Base-by-base conservation (phyloP, 495 filamentous ascomycete species). In the Hypoxylon rickii region DNA sequence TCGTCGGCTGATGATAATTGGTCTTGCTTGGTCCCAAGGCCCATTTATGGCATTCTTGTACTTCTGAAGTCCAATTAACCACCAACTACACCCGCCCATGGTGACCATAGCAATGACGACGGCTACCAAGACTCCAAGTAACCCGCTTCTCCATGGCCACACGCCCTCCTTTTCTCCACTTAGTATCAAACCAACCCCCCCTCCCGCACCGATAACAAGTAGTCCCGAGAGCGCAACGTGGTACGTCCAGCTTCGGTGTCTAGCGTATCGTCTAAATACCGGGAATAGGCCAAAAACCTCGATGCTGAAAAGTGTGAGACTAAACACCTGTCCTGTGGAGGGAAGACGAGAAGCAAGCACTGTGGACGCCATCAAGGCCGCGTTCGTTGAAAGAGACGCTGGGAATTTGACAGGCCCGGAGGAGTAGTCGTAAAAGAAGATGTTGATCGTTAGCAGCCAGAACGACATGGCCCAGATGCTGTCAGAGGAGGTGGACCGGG, bases 41-140 rank as follows among this genome's bases (percentile, higher is more conserved):
- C 94, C 94, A 65, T 90, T 89, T 50, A 98, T 97, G 69, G 97
- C 94, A 73, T 97, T 97, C 80, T 98, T 98, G 72, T 97, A 98
- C 76, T 93, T 92, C 73, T 98, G 94, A 70, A 98, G 72, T 39
- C 89, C 88, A 66, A 98, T 97, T 51, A 98, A 74, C 95, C 95
- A 97, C 93, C 91, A 97, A 62, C 89, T 93, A 67, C 92, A 97
- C 34, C 89, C 87, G 2, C 93, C 94, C 89, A 97, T 96, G 1
- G 83, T 86, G 22, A 96, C 60, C 1, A 72, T 65, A 2, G 83
- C 81, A 2, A 86, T 88, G 26, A 87, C 63, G 39, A 89, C 70
- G 17, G 82, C 81, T 3, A 92, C 89, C 3, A 96, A 67, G 32
- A 96, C 78, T 8, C 86, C 85, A 0, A 91, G 79, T 0, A 89